Conservation (phyloP, 2,329 filamentous ascomycete species). For the Fusarium albidum region DNA sequence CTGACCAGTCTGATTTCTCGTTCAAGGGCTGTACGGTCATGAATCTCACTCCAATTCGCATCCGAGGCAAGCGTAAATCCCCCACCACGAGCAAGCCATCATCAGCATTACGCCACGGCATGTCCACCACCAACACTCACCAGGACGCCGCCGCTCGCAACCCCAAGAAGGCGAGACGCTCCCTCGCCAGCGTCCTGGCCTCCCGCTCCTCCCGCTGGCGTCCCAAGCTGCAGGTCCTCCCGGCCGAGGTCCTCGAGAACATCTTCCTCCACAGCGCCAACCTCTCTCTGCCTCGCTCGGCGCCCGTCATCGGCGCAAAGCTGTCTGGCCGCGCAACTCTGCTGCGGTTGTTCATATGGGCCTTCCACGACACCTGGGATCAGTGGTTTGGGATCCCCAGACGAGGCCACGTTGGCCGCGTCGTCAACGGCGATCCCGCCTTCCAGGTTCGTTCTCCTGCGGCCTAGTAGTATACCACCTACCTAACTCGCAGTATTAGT, state of each 20-base stretch:
- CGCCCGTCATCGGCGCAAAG: conserved; percentile 53
- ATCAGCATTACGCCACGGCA: conserved; percentile 4
- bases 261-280: conserved; percentile 62
- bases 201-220: conserved; percentile 38
- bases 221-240: conserved; percentile 49
- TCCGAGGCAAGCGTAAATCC: conserved; percentile 60
- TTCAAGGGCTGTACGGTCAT: conserved; percentile 41
- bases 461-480: not conserved
- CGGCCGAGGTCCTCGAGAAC: conserved; percentile 61
- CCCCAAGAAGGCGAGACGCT: conserved; percentile 41
- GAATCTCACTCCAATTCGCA: conserved; percentile 58
- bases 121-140: not conserved
- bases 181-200: conserved; percentile 43
- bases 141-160: conserved; percentile 4
- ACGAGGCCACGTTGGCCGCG: not conserved
- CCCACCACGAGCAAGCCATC: conserved; percentile 21
- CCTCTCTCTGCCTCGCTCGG: conserved; percentile 55
- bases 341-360: conserved; percentile 47
- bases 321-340: conserved; percentile 54
- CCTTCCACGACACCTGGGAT: conserved; percentile 50
- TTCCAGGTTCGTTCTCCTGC: conserved; percentile 52
- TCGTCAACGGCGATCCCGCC: conserved; percentile 47
- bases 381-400: conserved; percentile 46
- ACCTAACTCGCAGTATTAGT: conserved; percentile 43
- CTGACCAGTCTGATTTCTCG: not conserved